Conservation (phyloP, 352 stramenopile genomes). For the Globisporangium echinulatum region DNA sequence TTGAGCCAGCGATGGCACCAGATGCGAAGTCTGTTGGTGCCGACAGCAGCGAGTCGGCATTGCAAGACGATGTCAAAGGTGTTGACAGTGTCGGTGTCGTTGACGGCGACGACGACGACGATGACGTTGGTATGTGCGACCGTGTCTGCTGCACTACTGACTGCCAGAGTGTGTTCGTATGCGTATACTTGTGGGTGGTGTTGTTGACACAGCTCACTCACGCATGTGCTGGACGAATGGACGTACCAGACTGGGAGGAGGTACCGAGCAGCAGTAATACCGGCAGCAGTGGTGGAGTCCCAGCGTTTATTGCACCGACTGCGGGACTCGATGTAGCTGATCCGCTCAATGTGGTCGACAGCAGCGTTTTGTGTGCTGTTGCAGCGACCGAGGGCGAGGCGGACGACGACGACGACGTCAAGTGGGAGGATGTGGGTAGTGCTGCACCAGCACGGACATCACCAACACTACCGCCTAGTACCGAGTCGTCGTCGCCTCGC, state of each 20-base stretch:
- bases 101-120: constrained; percentile 1
- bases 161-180: background rate
- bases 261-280: background rate
- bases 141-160: background rate
- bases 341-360: background rate
- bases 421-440: constrained; percentile 43
- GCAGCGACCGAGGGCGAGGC: background rate
- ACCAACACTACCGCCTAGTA: background rate
- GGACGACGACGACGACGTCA: constrained; percentile 23
- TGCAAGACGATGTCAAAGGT: background rate
- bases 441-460: background rate
- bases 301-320: too few relatives aligned
- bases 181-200: background rate
- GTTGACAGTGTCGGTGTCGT: background rate
- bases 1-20: constrained; percentile 3
- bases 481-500: background rate
- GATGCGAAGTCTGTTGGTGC: too few relatives aligned
- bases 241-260: constrained; percentile 26
- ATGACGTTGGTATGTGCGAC: constrained; percentile 4
- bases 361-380: background rate
- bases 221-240: background rate
- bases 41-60: too few relatives aligned
- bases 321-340: background rate
- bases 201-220: background rate
- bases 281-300: too few relatives aligned